Percentiles rank a stretch among this genome's conserved stretches.
Conservation (phyloP, 2,329 filamentous ascomycete species). For the Diaporthe longicolla region DNA sequence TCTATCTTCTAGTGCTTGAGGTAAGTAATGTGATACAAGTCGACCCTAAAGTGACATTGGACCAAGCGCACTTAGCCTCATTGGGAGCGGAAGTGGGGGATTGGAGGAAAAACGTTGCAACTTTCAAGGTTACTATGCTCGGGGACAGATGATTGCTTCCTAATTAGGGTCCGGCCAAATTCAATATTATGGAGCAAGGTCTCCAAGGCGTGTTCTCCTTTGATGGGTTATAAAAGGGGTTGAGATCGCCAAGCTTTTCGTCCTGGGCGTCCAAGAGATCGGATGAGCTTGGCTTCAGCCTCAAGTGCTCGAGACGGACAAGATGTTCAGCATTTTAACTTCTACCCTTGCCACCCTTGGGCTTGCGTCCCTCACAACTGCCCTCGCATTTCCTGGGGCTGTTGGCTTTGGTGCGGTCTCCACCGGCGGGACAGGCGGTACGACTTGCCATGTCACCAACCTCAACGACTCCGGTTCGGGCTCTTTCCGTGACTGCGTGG, state of each 20-base stretch:
- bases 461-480: conserved; percentile 60
- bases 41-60: neutral
- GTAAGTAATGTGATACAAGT: neutral
- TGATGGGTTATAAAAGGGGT: neutral
- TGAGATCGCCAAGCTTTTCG: conserved; percentile 8
- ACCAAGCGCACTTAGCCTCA: neutral
- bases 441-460: conserved; percentile 60
- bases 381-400: conserved; percentile 60
- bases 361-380: conserved; percentile 14
- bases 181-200: neutral
- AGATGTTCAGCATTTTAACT: conserved; percentile 22
- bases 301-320: neutral
- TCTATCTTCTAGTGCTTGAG: neutral
- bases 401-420: conserved; percentile 62
- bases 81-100: conserved; percentile 22
- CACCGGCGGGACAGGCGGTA: conserved; percentile 59
- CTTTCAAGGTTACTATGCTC: neutral
- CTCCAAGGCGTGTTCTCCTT: neutral
- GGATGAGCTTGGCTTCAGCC: conserved; percentile 28
- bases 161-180: neutral
- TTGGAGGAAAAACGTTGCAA: conserved; percentile 40
- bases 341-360: conserved; percentile 8
- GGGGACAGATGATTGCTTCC: neutral
- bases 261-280: conserved; percentile 7
- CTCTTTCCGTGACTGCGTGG: conserved; percentile 63